Base-by-base conservation (phyloP, 768 basidiomycete genomes). In the Mycena epipterygia region DNA sequence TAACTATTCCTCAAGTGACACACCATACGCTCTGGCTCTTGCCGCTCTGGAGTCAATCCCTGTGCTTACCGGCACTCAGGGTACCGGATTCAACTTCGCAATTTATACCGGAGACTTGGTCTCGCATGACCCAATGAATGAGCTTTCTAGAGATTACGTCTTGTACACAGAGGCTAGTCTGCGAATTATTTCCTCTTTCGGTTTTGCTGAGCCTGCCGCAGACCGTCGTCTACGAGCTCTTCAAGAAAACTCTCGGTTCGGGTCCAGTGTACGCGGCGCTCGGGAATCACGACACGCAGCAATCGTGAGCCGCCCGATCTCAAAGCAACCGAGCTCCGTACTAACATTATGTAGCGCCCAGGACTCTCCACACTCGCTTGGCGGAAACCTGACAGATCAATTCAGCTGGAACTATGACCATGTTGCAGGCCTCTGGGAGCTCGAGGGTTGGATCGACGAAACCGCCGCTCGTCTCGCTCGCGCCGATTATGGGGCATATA, bases 371-470 rank as follows among this genome's bases (percentile, higher is more conserved):
- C 84, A 88, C 72, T 83, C 89, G 12, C 79, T 93, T 0, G 88
- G 86, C 41, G 89, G 86, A 14, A 71, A 76, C 2, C 81, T 93
- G 17, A 88, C 86, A 0, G 74, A 86, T 14, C 90, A 93, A 78
- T 93, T 89, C 76, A 89, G 87, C 80, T 93, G 91, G 93, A 88
- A 94, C 74, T 94, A 94, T 71, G 88, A 93, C 64, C 92, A 93
- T 73, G 83, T 94, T 59, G 86, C 93, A n/a, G 76, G 81, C 0
- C 86, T 94, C 5, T 94, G 93, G 93, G 76, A 90, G 73, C 85
- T 90, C 64, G 88, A 94, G 74, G 79, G 86, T 6, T 94, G 93
- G 93, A 78, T 94, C 41, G 86, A 88, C 13, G 80, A 86, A 49
- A 83, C 86, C n/a, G 87, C 87, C 11, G 88, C 88, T 2, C 76